Evolutionary conservation across 2,329 filamentous ascomycete species (phyloP), one percentile per base, ranked within the genome.

Genomic region (Beauveria sp.): DNA sequence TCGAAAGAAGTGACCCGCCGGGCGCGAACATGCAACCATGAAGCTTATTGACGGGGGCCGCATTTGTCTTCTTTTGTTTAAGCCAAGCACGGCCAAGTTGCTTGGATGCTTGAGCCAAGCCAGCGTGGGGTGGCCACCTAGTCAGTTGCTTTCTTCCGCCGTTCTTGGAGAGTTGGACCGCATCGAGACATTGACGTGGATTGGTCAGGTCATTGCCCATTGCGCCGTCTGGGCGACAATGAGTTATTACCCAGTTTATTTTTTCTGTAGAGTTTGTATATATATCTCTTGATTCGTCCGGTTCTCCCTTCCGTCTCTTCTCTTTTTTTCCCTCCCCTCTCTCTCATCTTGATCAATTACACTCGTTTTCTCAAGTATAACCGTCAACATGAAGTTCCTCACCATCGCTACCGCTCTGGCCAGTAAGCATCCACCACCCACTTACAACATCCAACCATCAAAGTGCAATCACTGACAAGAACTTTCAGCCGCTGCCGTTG

Each of bases 181-280:
- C 30, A 34, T 34, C 30, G 30, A 34, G 30, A 34, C 30, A 34
- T 34, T 34, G 30, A 34, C 14, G 30, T 34, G 30, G 30, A 12
- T 14, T 34, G 30, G 30, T 34, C 30, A 34, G 12, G 30, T 34
- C 30, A 34, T 34, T 34, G 30, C 30, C 30, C 4, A 34, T 34
- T 34, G 30, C 30, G 12, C 12, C 12, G 30, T 34, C 30, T 34
- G 10, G 12, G 30, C 30, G 46, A 28, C n/a, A 22, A 26, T 49
- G 46, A 28, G 20, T 26, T 26, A 26, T 49, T 53, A 55, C 52
- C 52, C 52, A 55, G 52, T 55, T 55, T 55, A 54, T 43, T 54
- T 34, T 30, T 30, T 18, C 22, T 34, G 30, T 34, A 34, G 10
- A 55, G 38, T 43, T n/a, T 55, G 43, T 55, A 55, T 55, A 55